These are phyloP conservation scores for Alternaria conjuncta DNA, from an alignment of 2,329 filamentous ascomycete genomes.

Conservation along the genomic window DNA sequence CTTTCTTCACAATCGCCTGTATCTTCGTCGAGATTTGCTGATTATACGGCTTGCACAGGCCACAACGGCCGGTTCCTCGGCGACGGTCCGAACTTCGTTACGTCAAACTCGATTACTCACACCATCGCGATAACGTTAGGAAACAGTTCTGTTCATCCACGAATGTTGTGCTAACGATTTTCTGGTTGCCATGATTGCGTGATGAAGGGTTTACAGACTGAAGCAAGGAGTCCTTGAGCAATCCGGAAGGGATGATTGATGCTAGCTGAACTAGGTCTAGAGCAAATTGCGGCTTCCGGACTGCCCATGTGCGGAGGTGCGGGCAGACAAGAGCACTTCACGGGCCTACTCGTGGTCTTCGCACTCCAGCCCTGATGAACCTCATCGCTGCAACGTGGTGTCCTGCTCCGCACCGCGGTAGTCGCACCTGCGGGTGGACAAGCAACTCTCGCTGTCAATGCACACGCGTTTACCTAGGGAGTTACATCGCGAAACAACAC, in stretches of 20 bases:
- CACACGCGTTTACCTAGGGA: background rate
- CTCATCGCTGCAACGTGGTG: background rate
- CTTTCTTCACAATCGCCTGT: background rate
- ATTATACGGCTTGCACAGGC: background rate
- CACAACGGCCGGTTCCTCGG: background rate
- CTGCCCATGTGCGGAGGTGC: background rate
- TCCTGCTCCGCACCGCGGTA: background rate
- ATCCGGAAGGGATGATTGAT: background rate
- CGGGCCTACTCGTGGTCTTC: background rate
- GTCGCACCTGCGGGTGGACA: background rate
- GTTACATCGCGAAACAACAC: background rate
- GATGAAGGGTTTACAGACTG: background rate
- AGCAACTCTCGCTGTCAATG: background rate
- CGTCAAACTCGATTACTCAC: background rate
- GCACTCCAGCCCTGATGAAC: background rate
- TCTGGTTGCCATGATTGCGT: background rate
- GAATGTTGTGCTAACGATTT: background rate
- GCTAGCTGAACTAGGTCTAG: background rate
- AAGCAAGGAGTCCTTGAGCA: background rate
- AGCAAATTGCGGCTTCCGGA: background rate
- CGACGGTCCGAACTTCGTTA: background rate
- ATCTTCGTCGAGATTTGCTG: background rate
- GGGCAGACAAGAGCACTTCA: background rate
- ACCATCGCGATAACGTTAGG: background rate
- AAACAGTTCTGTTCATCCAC: background rate